These are phyloP conservation scores for Geotrichum candidum DNA, from an alignment of 1,139 yeast species.

Conservation along the genomic window DNA sequence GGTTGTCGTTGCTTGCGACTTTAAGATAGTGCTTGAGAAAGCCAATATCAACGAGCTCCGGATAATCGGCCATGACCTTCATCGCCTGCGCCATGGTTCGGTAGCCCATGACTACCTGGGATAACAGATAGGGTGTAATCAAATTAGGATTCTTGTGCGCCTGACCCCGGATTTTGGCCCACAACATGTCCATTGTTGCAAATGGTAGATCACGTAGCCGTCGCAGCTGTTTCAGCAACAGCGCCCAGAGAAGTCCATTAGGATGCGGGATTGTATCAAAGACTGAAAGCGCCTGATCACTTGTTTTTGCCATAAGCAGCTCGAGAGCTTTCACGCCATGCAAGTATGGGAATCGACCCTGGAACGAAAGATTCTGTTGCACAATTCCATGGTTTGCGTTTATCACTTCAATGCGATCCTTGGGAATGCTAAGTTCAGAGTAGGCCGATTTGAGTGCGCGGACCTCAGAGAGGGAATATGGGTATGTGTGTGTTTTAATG, in stretches of 20 bases:
- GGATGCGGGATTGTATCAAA: slow-evolving; percentile 15
- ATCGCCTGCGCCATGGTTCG: slow-evolving; percentile 13
- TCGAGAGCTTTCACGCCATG: slow-evolving; percentile 19
- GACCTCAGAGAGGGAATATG: slow-evolving; percentile 23
- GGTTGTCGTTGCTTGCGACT: not conserved
- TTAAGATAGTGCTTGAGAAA: slow-evolving; percentile 2
- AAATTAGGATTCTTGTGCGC: not conserved
- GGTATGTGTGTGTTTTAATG: slow-evolving; percentile 25
- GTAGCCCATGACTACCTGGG: slow-evolving; percentile 22
- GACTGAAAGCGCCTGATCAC: slow-evolving; percentile 9
- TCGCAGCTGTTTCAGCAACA: slow-evolving; percentile 22
- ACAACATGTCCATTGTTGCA: slow-evolving; percentile 22
- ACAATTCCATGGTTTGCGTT: not conserved
- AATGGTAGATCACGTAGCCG: slow-evolving; percentile 23
- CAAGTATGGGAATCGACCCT: slow-evolving; percentile 25
- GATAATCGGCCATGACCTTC: slow-evolving; percentile 13
- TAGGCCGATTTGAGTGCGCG: slow-evolving; percentile 16
- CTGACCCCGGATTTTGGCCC: slow-evolving; percentile 21
- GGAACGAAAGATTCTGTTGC: not conserved
- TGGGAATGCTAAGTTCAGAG: not conserved
- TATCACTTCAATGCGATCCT: not conserved
- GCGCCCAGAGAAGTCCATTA: slow-evolving; percentile 27
- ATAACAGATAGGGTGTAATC: slow-evolving; percentile 21
- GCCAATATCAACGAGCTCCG: slow-evolving; percentile 1
- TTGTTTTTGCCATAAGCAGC: slow-evolving; percentile 9